These are phyloP conservation scores for Coemansia aciculifera DNA, from an alignment of 192 early-diverging fungal genomes.

Conservation along the genomic window DNA sequence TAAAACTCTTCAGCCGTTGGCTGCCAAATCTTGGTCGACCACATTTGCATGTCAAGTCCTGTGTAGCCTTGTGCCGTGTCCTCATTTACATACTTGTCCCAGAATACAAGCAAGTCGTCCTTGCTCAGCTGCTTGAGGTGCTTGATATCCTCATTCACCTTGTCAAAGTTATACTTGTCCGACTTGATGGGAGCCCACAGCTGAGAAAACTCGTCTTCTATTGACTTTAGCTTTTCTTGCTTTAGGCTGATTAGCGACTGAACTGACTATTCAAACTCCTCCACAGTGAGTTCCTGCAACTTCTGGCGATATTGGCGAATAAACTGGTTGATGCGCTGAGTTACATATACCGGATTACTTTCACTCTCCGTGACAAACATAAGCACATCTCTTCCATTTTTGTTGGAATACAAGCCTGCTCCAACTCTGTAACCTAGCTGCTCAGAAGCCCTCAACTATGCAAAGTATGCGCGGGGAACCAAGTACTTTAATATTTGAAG, in stretches of 20 bases:
- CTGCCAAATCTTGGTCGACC: background rate
- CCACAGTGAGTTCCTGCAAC: conserved; percentile 49
- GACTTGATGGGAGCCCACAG: conserved; percentile 66
- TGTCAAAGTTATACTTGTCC: conserved; percentile 75
- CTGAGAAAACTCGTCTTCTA: conserved; percentile 61
- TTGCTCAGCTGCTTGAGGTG: conserved; percentile 17
- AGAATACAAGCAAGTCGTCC: conserved; percentile 29
- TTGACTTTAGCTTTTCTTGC: conserved; percentile 67
- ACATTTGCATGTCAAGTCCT: background rate
- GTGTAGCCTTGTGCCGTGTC: conserved; percentile 10
- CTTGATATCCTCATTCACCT: conserved; percentile 15
- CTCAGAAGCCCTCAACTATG: conserved; percentile 86
- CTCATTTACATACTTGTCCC: conserved; percentile 39
- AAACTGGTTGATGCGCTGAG: conserved; percentile 76
- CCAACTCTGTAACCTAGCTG: conserved; percentile 64
- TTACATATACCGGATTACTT: conserved; percentile 71
- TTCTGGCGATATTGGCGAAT: conserved; percentile 57
- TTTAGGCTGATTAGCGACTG: conserved; percentile 58
- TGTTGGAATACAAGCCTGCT: background rate
- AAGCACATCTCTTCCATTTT: conserved; percentile 22
- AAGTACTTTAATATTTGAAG: conserved; percentile 71
- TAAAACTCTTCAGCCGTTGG: background rate
- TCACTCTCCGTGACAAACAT: conserved; percentile 82
- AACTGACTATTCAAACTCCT: conserved; percentile 64
- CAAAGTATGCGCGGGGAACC: conserved; percentile 76